phyloP scores from a whole-genome alignment of 2,329 filamentous ascomycete species.

The Trichoderma sp. region DNA sequence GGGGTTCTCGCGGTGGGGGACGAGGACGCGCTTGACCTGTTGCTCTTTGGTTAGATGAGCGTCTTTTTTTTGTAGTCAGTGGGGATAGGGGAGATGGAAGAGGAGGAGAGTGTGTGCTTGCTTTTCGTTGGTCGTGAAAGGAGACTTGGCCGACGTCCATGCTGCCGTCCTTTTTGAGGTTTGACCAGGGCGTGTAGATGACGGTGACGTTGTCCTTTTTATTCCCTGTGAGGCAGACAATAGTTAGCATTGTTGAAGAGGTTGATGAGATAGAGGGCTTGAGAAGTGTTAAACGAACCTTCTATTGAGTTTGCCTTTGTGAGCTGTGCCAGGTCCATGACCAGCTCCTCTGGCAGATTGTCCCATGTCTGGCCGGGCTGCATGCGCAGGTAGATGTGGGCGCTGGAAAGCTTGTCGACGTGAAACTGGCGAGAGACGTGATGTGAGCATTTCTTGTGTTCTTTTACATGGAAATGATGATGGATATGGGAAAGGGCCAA shows the following conservation, averaged over 20 bases:
- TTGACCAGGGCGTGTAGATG: slow-evolving; percentile 97
- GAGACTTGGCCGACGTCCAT: slow-evolving; percentile 95
- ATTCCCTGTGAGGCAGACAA: too few species aligned
- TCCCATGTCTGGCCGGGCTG: slow-evolving; percentile 81
- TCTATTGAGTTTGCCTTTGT: slow-evolving; percentile 99
- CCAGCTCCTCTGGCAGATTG: slow-evolving; percentile 66
- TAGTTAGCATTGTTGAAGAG: not conserved
- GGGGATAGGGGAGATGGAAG: too few species aligned
- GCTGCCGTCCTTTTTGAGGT: slow-evolving; percentile 89
- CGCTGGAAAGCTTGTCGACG: slow-evolving; percentile 93
- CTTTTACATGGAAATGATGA: not conserved
- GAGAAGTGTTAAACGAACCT: slow-evolving; percentile 43
- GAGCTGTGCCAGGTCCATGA: slow-evolving; percentile 90
- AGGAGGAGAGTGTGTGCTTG: slow-evolving; percentile 24
- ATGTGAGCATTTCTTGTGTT: not conserved
- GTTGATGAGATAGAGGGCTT: not conserved
- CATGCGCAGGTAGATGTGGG: slow-evolving; percentile 92
- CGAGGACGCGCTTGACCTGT: slow-evolving; percentile 76
- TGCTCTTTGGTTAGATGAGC: not conserved
- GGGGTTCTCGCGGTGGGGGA: slow-evolving; percentile 77
- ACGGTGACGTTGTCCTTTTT: slow-evolving; percentile 97
- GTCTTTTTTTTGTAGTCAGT: too few species aligned
- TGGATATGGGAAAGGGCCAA: not conserved
- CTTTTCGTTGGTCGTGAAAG: slow-evolving; percentile 83
- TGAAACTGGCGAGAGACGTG: slow-evolving; percentile 65